Evolutionary conservation across 2,329 filamentous ascomycete species (phyloP), one percentile per base, ranked within the genome.

Genomic region (Penicillium decumbens): DNA sequence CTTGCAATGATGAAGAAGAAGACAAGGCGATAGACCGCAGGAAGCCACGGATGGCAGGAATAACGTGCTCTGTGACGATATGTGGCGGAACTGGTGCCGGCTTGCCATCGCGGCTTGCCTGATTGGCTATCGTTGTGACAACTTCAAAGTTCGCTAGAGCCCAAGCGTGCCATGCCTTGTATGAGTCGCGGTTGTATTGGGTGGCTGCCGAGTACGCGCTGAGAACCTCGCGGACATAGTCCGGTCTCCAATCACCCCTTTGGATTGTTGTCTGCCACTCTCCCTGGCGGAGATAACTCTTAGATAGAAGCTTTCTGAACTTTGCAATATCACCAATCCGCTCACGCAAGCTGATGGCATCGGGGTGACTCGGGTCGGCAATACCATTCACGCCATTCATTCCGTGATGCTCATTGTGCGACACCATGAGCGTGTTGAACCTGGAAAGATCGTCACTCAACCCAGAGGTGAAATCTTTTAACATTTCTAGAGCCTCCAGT

Each of bases 111-210:
- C 81, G 78, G 55, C 87, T 87, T 13, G 79, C 79, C 49, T 83
- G 80, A 20, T 85, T 79, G 7, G 85, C 82, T 49, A 93, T 76
- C 0, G 87, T 83, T 60, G 93, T 95, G 32, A 97, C 91, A 49
- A 98, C 93, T 72, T 99, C 92, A 63, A 98, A 99, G 70, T 98
- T 99, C 46, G 93, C 92, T 55, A 98, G 73, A 9, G 93, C 95
- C 92, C 93, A 99, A 0, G 93, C 88, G 71, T 99, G 93, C 93
- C 93, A 99, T 6, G 95, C 93, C 73, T 98, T 99, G 76, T 98
- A 98, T 83, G 92, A 98, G 53, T 86, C 84, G 29, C 89, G 86
- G 67, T 98, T 95, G 72, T 95, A 96, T 51, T 89, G 85, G 1
- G 93, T 98, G 1, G 95, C 95, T 51, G 91, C 86, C 15, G 85